These are phyloP conservation scores for Aphanocladium album DNA, from an alignment of 2,329 filamentous ascomycete species.

Conservation along the genomic window DNA sequence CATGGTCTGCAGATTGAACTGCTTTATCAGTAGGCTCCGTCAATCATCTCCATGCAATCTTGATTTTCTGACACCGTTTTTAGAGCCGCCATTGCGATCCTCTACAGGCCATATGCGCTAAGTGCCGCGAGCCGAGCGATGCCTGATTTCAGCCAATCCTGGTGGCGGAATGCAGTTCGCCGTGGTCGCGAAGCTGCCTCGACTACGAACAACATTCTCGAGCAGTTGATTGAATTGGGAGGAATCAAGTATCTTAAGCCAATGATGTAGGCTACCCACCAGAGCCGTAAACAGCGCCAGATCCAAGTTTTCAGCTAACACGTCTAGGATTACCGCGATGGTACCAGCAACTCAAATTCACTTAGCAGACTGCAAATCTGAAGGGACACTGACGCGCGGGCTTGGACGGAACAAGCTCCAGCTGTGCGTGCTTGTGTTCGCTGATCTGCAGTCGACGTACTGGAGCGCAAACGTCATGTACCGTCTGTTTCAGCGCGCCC, in stretches of 20 bases:
- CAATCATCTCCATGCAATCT: not conserved
- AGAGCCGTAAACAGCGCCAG: no score
- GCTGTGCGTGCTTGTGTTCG: not conserved
- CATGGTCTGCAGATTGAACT: not conserved
- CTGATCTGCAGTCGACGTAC: not conserved
- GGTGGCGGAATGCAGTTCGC: not conserved
- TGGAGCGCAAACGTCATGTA: slow-evolving; percentile 13
- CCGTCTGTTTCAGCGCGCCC: slow-evolving; percentile 1
- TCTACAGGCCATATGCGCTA: not conserved
- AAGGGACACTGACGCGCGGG: not conserved
- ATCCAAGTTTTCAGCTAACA: not conserved
- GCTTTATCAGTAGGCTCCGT: not conserved
- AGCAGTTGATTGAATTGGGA: slow-evolving; percentile 3
- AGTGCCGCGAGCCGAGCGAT: not conserved
- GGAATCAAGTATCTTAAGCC: not conserved
- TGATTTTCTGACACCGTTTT: not conserved
- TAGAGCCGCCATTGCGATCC: not conserved
- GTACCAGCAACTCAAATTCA: slow-evolving; percentile 9
- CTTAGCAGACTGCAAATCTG: slow-evolving; percentile 3
- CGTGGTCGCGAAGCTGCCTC: slow-evolving; percentile 7
- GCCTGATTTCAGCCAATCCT: not conserved
- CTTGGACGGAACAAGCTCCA: slow-evolving; percentile 1
- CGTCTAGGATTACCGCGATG: slow-evolving; percentile 3
- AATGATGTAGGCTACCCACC: slow-evolving; percentile 9
- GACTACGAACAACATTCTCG: not conserved